Evolutionary conservation across 176 grass and related monocot species (phyloP), one percentile per base, ranked within the genome.

Genomic region (Cymbopogon citratus): DNA sequence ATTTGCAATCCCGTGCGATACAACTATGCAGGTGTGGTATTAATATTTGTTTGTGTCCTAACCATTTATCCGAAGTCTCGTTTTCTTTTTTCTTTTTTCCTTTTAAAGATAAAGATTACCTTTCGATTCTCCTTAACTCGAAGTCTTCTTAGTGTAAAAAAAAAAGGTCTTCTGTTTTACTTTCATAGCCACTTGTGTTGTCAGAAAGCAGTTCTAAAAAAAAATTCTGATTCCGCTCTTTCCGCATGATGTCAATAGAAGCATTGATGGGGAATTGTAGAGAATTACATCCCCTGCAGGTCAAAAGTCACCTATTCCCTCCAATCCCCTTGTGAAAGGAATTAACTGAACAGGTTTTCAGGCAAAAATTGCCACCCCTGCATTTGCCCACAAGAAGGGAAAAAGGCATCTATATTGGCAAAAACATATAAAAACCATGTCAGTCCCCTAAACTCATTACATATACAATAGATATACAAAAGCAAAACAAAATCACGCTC

Each of bases 381-480:
- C 70, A 45, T 13, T 36, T 6, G 15, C 34, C 69, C 77, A 48
- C 16, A 2, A 0, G 6, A 25, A 24, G 33, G 16, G 23, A 59
- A 34, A 56, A 41, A 44, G 5, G 15, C 2, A 60, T 12, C 21
- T 84, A 76, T 57, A 84, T 69, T 66, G 61, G 31, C 33, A 56
- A 66, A 66, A 83, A 57, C 7, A 45, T 10, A 33, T n/a, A 28
- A 23, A 29, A 40, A 77, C 49, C 51, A 9, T 72, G 6, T 33
- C 18, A 15, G 27, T 26, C 36, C 4, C 68, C 67, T 51, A 5
- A 51, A 63, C 79, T 77, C 85, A 71, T 84, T 84, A 89, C 79
- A 83, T 82, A 79, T 82, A 79, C 49, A 82, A 78, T 78, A 77
- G 64, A 73, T 85, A 73, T 82, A 82, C 72, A 89, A 18, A 71